Conservation (phyloP, 805 yeast genomes). For the Lipomyces starkeyi region DNA sequence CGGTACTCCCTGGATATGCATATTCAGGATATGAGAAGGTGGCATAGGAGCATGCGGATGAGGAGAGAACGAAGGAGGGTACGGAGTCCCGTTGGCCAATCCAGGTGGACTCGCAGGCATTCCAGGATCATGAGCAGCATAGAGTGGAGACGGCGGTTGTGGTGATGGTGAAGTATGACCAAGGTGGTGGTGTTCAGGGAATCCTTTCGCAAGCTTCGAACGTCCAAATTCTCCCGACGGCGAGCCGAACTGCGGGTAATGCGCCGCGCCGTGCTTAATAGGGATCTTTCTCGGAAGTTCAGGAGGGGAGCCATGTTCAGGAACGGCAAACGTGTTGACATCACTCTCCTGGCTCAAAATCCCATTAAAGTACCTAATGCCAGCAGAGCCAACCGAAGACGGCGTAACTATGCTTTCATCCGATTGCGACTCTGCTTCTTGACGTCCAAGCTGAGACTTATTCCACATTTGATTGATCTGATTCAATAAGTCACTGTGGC, state of each 20-base stretch:
- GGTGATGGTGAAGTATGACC: not conserved
- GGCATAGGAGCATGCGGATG: not conserved
- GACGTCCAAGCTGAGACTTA: constrained; percentile 12
- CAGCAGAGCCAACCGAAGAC: constrained; percentile 12
- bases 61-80: not conserved
- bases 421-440: constrained; percentile 1
- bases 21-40: not conserved
- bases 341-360: constrained; percentile 9
- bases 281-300: constrained; percentile 18
- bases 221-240: not conserved
- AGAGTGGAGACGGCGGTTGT: not conserved
- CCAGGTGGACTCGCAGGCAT: not conserved
- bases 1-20: not conserved
- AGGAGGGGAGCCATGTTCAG: not conserved
- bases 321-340: constrained; percentile 6
- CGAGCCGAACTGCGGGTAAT: constrained; percentile 12
- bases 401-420: constrained; percentile 23
- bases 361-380: not conserved
- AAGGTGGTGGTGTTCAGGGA: not conserved
- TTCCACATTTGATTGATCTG: constrained; percentile 25
- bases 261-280: constrained; percentile 3
- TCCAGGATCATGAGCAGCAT: not conserved
- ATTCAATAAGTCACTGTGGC: constrained; percentile 10
- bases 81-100: not conserved
- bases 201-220: not conserved